phyloP scores from a whole-genome alignment of 140 eudicot genomes.

The Ambrosia hybrid region DNA sequence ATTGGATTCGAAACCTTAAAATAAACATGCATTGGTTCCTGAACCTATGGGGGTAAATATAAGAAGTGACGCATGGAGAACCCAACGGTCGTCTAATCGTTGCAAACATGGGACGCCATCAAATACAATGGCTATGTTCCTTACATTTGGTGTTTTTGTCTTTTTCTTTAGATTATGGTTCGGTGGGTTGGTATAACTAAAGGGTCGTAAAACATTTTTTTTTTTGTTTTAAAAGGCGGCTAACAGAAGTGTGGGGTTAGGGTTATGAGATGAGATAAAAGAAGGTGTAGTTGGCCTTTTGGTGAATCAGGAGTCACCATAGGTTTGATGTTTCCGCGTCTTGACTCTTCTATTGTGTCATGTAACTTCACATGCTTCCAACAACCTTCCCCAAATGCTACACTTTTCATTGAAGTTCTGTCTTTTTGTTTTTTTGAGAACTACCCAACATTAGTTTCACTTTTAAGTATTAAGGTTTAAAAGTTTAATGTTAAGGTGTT shows the following conservation, averaged over 20 bases:
- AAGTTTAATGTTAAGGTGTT: too few relatives aligned
- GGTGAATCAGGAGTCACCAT: constrained; percentile 24
- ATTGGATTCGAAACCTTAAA: neutral
- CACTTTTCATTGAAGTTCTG: neutral
- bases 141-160: constrained; percentile 4
- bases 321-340: constrained; percentile 10
- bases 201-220: neutral
- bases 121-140: neutral
- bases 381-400: constrained; percentile 5
- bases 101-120: constrained; percentile 12
- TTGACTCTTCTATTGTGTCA: neutral
- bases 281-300: constrained; percentile 20
- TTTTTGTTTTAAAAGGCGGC: constrained; percentile 9
- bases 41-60: constrained; percentile 13
- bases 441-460: too few relatives aligned
- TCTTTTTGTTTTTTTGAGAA: too few relatives aligned
- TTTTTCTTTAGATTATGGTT: neutral
- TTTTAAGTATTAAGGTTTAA: too few relatives aligned
- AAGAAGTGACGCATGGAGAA: constrained; percentile 24
- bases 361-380: neutral
- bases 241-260: constrained; percentile 10
- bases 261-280: constrained; percentile 7
- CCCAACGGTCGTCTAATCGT: constrained; percentile 22
- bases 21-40: constrained; percentile 15
- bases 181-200: neutral